Conservation (phyloP, 805 yeast genomes). For the Millerozyma miso region DNA sequence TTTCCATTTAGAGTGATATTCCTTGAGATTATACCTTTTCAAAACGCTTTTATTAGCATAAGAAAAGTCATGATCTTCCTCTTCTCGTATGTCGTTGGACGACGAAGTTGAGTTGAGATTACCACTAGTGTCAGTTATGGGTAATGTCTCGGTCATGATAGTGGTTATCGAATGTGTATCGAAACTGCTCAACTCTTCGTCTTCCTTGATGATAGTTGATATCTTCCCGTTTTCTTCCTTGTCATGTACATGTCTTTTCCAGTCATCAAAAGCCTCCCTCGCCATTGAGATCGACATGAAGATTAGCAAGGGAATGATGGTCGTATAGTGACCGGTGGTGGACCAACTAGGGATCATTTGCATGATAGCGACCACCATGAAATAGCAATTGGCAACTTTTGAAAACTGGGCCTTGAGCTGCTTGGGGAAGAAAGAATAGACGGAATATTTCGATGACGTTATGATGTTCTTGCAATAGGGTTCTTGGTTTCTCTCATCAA, state of each 20-base stretch:
- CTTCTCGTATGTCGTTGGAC: neutral
- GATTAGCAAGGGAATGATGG: constrained; percentile 81
- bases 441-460: constrained; percentile 82
- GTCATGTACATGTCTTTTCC: constrained; percentile 81
- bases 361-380: constrained; percentile 82
- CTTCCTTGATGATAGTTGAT: constrained; percentile 29
- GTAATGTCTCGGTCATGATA: constrained; percentile 35
- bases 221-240: constrained; percentile 67
- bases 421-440: constrained; percentile 79
- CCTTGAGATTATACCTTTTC: constrained; percentile 29
- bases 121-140: constrained; percentile 10
- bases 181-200: constrained; percentile 20
- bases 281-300: constrained; percentile 86
- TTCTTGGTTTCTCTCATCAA: constrained; percentile 66
- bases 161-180: constrained; percentile 37
- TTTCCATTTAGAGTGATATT: constrained; percentile 55
- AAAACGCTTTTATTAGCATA: constrained; percentile 15
- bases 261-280: constrained; percentile 93
- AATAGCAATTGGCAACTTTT: constrained; percentile 87
- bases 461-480: constrained; percentile 67
- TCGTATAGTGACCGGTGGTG: constrained; percentile 92
- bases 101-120: constrained; percentile 1
- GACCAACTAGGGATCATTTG: constrained; percentile 98
- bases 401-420: constrained; percentile 90
- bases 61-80: constrained; percentile 5